Base-by-base conservation (phyloP, 306 rosid genomes). In the Lupinus albus region DNA sequence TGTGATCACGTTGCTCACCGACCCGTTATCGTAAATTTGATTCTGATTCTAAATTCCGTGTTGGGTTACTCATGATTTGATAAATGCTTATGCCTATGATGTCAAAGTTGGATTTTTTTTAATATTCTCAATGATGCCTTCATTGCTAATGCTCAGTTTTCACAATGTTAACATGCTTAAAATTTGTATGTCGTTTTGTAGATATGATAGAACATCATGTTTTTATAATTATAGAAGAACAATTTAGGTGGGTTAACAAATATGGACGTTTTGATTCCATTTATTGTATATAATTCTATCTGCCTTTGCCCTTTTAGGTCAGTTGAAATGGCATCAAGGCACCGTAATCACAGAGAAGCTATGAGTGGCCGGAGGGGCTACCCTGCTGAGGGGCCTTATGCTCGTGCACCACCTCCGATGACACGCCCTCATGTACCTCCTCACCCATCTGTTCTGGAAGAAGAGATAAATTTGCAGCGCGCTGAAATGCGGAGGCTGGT, bases 391-490 rank as follows among this genome's bases (percentile, higher is more conserved):
- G 89, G 83, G 12, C 92, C 86, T 33, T 86, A 75, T 18, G 64
- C 73, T 11, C 89, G 91, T 0, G 85, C 76, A 7, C 38, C 38
- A 4, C 95, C 85, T 42, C 87, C 85, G 7, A 56, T 86, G 75
- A 85, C 85, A 0, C 91, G 88, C 4, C 78, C 83, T 0, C 84
- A 59, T 18, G 47, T 79, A 49, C 82, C 70, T 61, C 91, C 93
- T 59, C 95, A 88, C 58, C 95, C 95, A 1, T 84, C 85, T 28
- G n/a, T 91, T 17, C 62, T 91, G 84, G 93, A 91, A 82, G 95
- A 91, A 50, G 95, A 91, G 41, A 86, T 88, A 52, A 95, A 88
- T 66, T 61, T 86, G 39, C 95, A 84, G 79, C 86, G 57, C 15
- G 79, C 75, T 0, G 97, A 91, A 68, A 83, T 88, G 44, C 77